A percentile compares a stretch with the other conserved stretches of the same genome.
Evolutionary conservation across 805 yeast species (phyloP).

Genomic region (Helenozyma rhizophorensis): DNA sequence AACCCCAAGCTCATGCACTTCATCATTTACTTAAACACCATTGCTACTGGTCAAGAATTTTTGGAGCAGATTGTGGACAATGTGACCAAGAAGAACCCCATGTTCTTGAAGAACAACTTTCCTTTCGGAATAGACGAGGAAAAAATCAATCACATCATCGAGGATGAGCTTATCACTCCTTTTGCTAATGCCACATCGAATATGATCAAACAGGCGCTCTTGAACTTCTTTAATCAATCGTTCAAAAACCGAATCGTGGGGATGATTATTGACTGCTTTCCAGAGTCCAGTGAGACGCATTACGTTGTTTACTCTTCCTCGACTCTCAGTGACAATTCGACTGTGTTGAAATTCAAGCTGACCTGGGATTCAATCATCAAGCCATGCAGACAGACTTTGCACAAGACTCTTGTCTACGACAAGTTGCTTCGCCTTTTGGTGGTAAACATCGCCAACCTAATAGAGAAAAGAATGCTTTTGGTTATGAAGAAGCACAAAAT

Average conservation of each 20-base stretch:
- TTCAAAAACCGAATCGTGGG: constrained; percentile 41
- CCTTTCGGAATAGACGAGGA: constrained; percentile 36
- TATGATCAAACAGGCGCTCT: constrained; percentile 33
- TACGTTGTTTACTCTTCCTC: constrained; percentile 27
- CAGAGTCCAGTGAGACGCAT: constrained; percentile 29
- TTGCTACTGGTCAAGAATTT: constrained; percentile 59
- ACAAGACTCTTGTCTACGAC: constrained; percentile 46
- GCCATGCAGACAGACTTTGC: constrained; percentile 62
- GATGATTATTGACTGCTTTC: constrained; percentile 41
- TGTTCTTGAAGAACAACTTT: constrained; percentile 21
- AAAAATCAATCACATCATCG: constrained; percentile 27
- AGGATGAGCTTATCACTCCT: constrained; percentile 31
- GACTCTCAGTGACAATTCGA: constrained; percentile 25
- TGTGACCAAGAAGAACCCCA: constrained; percentile 21
- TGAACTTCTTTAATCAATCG: constrained; percentile 46
- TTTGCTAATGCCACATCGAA: constrained; percentile 24
- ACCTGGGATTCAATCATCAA: constrained; percentile 62
- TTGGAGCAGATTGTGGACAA: constrained; percentile 49
- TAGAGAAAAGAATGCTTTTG: constrained; percentile 53
- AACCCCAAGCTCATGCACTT: constrained; percentile 52
- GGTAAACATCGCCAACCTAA: constrained; percentile 23
- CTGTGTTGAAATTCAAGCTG: constrained; percentile 46
- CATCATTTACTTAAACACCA: constrained; percentile 66
- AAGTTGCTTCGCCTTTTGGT: constrained; percentile 49
- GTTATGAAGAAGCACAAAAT: constrained; percentile 54